Base-by-base conservation (phyloP, 352 stramenopile species). In the Saprolegnia parasitica region DNA sequence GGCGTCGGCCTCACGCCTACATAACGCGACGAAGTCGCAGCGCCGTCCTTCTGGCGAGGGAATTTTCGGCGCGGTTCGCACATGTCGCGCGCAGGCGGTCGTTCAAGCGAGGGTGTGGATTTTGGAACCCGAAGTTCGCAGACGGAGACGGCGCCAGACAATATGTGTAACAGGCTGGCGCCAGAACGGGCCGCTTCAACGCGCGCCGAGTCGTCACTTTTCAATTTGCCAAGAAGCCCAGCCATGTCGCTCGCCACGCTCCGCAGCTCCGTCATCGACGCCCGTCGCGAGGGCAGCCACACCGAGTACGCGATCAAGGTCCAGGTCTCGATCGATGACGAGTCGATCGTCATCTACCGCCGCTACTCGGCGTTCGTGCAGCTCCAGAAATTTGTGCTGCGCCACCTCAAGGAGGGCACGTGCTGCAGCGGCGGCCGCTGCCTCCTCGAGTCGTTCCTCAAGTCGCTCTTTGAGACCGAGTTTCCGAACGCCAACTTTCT, bases 261-360 rank as follows among this genome's bases (percentile, higher is more conserved):
- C 63, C 82, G 78, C 71, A 84, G 75, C 24, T 78, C 71, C 23
- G 80, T 94, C 52, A 76, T 92, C n/a, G 78, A 86, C 68, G 90
- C 86, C 26, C 83, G 83, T 68, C 91, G 90, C 73, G 78, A 88
- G 40, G 76, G 76, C 57, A 74, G 83, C 52, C 84, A 92, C 81
- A 94, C 86, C n/a, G 84, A 94, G 76, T 94, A 94, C 65, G 84
- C 83, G 60, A 87, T 94, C 74, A 81, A 83, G 47, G 81, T 94
- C 56, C 80, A 87, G 77, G 79, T 81, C 50, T 78, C 86, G 64
- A 73, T 77, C 39, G 84, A 74, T 64, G 80, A 80, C 67, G 77
- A 85, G 37, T 73, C 76, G 20, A 80, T 81, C 71, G 78, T 94
- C 67, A 82, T 94, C 1, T 92, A 92, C 77, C 82, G 86, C 55